phyloP scores from a whole-genome alignment of 2,329 filamentous ascomycete genomes.

The Ophiocordyceps camponoti-rufipedis region DNA sequence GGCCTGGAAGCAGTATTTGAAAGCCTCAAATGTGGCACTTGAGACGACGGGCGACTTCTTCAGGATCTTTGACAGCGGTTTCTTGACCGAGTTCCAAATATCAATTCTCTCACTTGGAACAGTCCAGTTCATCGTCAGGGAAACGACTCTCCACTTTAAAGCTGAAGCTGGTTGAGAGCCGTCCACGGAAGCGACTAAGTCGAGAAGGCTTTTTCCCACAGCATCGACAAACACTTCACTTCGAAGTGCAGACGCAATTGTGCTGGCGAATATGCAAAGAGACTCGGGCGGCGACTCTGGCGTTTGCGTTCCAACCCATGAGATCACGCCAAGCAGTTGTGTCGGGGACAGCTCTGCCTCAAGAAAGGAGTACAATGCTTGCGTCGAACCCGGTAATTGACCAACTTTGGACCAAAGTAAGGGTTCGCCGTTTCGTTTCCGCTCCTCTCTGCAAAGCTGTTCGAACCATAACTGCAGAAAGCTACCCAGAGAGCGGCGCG shows the following conservation, averaged over 20 bases:
- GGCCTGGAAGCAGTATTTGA: slow-evolving; percentile 18
- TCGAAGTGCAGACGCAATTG: slow-evolving; percentile 21
- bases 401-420: slow-evolving; percentile 17
- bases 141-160: slow-evolving; percentile 22
- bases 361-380: slow-evolving; percentile 11
- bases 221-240: slow-evolving; percentile 24
- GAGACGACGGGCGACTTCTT: slow-evolving; percentile 13
- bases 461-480: slow-evolving; percentile 29
- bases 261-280: slow-evolving; percentile 22
- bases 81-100: slow-evolving; percentile 16
- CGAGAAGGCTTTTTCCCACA: slow-evolving; percentile 19
- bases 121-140: slow-evolving; percentile 17
- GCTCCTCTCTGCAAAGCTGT: slow-evolving; percentile 19
- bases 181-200: slow-evolving; percentile 12
- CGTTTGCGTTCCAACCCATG: slow-evolving; percentile 20
- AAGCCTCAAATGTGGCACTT: slow-evolving; percentile 20
- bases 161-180: slow-evolving; percentile 13
- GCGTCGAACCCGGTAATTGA: slow-evolving; percentile 4
- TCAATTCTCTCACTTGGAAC: slow-evolving; percentile 9
- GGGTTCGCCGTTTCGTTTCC: slow-evolving; percentile 7
- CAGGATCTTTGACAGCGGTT: slow-evolving; percentile 14
- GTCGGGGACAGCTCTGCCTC: slow-evolving; percentile 24
- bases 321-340: slow-evolving; percentile 24
- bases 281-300: slow-evolving; percentile 13
- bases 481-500: slow-evolving; percentile 22